Evolutionary conservation across 2,329 filamentous ascomycete genomes (phyloP), one percentile per base, ranked within the genome.

Genomic region (Xylaria sp.): DNA sequence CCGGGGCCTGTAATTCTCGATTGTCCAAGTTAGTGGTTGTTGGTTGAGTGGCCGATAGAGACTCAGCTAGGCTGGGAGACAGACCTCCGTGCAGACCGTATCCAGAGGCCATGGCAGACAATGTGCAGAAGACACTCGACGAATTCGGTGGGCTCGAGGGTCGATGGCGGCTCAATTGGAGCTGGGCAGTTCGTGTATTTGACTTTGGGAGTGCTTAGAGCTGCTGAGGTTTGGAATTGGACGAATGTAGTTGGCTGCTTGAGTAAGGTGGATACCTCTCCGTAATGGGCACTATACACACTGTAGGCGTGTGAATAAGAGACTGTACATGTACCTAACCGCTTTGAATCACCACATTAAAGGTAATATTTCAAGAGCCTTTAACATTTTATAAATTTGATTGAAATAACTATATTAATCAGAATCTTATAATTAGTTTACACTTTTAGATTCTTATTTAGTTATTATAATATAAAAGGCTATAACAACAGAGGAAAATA

Each of bases 11-110:
- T 68, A 57, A 63, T 48, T 54, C 59, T 66, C 62, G 66, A 74
- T 72, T 70, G 63, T 57, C 67, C 74, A 65, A 73, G 71, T 74
- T 68, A 68, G 69, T 26, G 38, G 56, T 53, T 59, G 49, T 56
- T 59, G 36, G 31, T 42, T 54, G 31, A 44, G 49, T 26, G 26
- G 46, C 48, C 54, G 66, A 53, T 40, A 33, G 36, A 54, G 53
- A n/a, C 10, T 59, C 28, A 42, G 33, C 26, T 48, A 51, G 49
- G 71, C n/a, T 31, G 17, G 54, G 44, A 33, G 71, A 85, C 89
- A 76, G 84, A 93, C 92, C 92, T 83, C 92, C 92, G 80, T 89
- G 87, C 81, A 97, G 86, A 81, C 92, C 92, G 81, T 90, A 95
- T 83, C 92, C 92, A 78, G 92, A 94, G 82, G 92, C 87, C 92